Evolutionary conservation across 192 early-diverging fungal species (phyloP).

Genomic region (Diversispora epigaea): DNA sequence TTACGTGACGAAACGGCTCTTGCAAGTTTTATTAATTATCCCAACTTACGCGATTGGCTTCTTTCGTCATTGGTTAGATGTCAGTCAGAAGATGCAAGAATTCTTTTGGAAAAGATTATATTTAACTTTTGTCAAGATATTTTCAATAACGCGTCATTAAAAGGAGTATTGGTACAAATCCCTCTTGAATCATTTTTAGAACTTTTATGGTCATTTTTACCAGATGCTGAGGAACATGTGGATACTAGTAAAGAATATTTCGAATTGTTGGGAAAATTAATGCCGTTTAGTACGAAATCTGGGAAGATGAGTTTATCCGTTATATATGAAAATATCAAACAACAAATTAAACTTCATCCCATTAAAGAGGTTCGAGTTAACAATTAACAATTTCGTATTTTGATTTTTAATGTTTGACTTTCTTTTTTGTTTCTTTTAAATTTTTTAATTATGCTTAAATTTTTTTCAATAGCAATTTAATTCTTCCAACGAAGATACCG

Average conservation of each 20-base stretch:
- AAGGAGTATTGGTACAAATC: neutral
- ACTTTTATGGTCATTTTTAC: constrained; percentile 27
- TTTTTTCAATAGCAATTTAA: constrained; percentile 33
- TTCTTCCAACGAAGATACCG: constrained; percentile 41
- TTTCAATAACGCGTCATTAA: neutral
- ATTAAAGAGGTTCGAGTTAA: constrained; percentile 18
- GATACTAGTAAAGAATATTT: constrained; percentile 36
- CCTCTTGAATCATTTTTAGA: constrained; percentile 21
- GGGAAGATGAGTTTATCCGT: neutral
- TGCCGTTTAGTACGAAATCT: constrained; percentile 10
- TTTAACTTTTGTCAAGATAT: constrained; percentile 28
- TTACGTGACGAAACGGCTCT: constrained; percentile 27
- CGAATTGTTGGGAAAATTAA: constrained; percentile 19
- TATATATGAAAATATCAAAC: constrained; percentile 5
- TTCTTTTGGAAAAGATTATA: constrained; percentile 12
- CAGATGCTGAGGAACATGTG: constrained; percentile 28
- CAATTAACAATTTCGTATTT: neutral
- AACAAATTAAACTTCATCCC: constrained; percentile 30
- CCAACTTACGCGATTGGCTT: constrained; percentile 29
- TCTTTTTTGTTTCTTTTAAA: neutral
- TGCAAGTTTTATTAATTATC: constrained; percentile 22
- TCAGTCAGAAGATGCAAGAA: constrained; percentile 29
- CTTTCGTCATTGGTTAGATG: constrained; percentile 23
- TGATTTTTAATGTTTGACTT: neutral
- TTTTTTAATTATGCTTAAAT: neutral